Evolutionary conservation across 2,329 filamentous ascomycete species (phyloP).

Genomic region (Calycina herbarum): DNA sequence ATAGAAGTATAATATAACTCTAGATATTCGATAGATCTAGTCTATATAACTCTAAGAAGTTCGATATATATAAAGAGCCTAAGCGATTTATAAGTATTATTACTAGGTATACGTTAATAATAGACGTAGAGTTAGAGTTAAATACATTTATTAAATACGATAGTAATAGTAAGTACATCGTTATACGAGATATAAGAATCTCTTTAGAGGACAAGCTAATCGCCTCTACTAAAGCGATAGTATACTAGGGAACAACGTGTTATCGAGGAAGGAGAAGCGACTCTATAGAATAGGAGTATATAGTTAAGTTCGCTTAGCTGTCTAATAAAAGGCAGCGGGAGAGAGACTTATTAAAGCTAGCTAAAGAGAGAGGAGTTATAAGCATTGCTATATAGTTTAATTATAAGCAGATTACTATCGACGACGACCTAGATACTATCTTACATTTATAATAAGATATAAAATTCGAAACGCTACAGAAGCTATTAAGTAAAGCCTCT

Average conservation of each 20-base stretch:
- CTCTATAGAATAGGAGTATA: no score
- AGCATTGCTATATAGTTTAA: no score
- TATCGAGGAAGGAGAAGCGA: background rate
- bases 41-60: slow-evolving; percentile 31
- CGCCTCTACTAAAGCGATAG: slow-evolving; percentile 26
- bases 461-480: no score
- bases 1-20: no score
- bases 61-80: slow-evolving; percentile 34
- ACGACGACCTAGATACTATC: no score
- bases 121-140: slow-evolving; percentile 36
- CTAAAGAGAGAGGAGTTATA: no score
- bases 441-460: no score
- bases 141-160: slow-evolving; percentile 32
- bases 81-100: slow-evolving; percentile 32
- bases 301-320: no score
- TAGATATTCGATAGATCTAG: slow-evolving; percentile 37
- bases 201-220: slow-evolving; percentile 23
- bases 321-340: no score
- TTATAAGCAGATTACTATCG: no score
- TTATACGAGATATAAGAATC: slow-evolving; percentile 23
- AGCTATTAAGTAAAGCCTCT: no score
- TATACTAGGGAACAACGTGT: slow-evolving; percentile 21
- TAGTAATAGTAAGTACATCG: slow-evolving; percentile 24
- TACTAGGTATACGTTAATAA: slow-evolving; percentile 36
- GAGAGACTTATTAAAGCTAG: no score